Evolutionary conservation across 129 eudicot genomes (phyloP), one percentile per base, ranked within the genome.

Genomic region (Chrysanthemum makinoi): DNA sequence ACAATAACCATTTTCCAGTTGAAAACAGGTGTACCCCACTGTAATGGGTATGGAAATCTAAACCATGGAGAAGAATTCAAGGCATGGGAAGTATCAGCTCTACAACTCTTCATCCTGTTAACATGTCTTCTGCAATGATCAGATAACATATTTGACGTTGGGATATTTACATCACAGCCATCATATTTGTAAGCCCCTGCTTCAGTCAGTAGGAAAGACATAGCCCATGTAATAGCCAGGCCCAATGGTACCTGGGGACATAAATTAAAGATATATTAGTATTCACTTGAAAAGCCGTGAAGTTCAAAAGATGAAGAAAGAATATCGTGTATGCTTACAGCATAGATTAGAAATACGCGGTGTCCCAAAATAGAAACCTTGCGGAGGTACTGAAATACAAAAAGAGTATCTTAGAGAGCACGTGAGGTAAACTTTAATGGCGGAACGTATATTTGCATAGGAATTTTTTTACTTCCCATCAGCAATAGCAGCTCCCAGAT

Each of bases 1-100:
- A 94, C 87, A 30, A 94, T 75, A 53, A 89, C 89, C 88, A 84
- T 87, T 76, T 90, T 90, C 97, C 90, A 94, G 77, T 81, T 81
- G 77, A 94, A 94, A 59, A 86, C 86, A 15, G 97, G 97, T 12
- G 87, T 94, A 22, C 98, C 98, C 96, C 96, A 94, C 80, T 94
- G 98, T 68, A 94, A 79, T 0, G 98, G 98, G 79, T 94, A 94
- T 15, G 98, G 98, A 75, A 94, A 82, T 75, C 98, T 82, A 75
- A 94, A 90, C 98, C 98, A 94, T 26, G 95, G 96, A 12, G 98
- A 78, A 80, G 90, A 70, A 51, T 60, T 77, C 60, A 94, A 73
- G 9, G 97, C 98, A 69, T 89, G 97, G 56, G 95, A 85, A 16
- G 98, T 77, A 82, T 89, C 93, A 68, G 84, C 91, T 26, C 97